Evolutionary conservation across 495 filamentous ascomycete species (phyloP), one percentile per base, ranked within the genome.

Genomic region (Penicillium daleae): DNA sequence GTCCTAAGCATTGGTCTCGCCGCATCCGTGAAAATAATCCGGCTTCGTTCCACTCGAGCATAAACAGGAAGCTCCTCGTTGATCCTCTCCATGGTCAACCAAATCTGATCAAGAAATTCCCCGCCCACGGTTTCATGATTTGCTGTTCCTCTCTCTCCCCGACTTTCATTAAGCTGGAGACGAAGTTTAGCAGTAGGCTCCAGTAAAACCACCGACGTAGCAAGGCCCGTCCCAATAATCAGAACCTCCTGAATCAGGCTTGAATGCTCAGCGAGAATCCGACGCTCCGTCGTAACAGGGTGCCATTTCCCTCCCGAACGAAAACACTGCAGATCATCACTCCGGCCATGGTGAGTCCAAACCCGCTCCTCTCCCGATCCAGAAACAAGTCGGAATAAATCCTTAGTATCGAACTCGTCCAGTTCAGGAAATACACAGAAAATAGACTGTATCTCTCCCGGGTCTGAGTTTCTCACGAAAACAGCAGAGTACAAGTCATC

Each of bases 101-200:
- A 50, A 10, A 50, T 50, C 46, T 27, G 46, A 29, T 12, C 46
- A 21, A 50, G 5, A 4, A 2, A 15, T 17, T 50, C n/a, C 10
- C 35, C 35, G 35, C 13, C 35, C 35, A 10, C 1, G 3, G 10
- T 15, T 37, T 37, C 10, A 9, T 13, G n/a, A n/a, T n/a, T n/a
- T 2, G 35, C 15, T 37, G 35, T 37, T 37, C 2, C 6, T 50
- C 15, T 22, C 6, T n/a, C n/a, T 29, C n/a, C 22, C 12, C 26
- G 44, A 8, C 3, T 17, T 24, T 6, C 21, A 26, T 49, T 21
- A 13, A 50, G 12, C 21, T 50, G 22, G 4, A 26, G 46, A 29
- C 46, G 46, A 50, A 50, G 22, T 15, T 13, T 29, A 22, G 46
- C 46, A 24, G 46, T 50, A 50, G 46, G 46, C 9, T 50, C 46